Percentiles rank a stretch among this genome's conserved stretches.
Conservation (phyloP, 2,329 filamentous ascomycete genomes). For the Alternaria postmessia region DNA sequence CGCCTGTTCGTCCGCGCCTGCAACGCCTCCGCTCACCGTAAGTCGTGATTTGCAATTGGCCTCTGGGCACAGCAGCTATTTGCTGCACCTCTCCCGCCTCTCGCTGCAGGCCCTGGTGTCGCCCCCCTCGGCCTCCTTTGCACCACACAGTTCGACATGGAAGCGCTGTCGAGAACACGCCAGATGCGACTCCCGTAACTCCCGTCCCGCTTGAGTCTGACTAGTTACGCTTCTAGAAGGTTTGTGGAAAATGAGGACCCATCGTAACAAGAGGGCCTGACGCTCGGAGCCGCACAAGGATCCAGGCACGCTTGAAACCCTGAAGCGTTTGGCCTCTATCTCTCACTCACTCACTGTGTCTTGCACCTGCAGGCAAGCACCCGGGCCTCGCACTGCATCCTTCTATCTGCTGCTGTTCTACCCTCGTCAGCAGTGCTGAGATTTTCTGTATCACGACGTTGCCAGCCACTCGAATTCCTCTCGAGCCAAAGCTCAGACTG, state of each 20-base stretch:
- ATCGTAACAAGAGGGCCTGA: conserved; percentile 24
- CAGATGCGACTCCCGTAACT: conserved; percentile 35
- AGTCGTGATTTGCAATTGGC: conserved; percentile 14
- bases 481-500: conserved; percentile 15
- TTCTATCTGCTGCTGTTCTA: conserved; percentile 22
- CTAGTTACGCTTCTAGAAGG: conserved; percentile 52
- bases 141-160: conserved; percentile 35
- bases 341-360: conserved; percentile 18
- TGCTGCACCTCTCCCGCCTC: conserved; percentile 16
- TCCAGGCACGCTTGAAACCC: conserved; percentile 36
- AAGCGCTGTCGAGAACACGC: conserved; percentile 27
- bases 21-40: conserved; percentile 18
- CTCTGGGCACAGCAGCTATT: conserved; percentile 17
- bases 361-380: conserved; percentile 20
- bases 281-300: conserved; percentile 29
- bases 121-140: conserved; percentile 27
- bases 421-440: conserved; percentile 15
- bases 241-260: conserved; percentile 43
- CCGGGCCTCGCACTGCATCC: conserved; percentile 8
- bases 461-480: conserved; percentile 19
- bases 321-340: conserved; percentile 21
- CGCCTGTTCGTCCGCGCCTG: conserved; percentile 24
- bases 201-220: conserved; percentile 34
- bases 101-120: conserved; percentile 7
- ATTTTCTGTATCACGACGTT: conserved; percentile 22